Evolutionary conservation across 2,329 filamentous ascomycete species (phyloP).

Genomic region (Parafenestella ontariensis): DNA sequence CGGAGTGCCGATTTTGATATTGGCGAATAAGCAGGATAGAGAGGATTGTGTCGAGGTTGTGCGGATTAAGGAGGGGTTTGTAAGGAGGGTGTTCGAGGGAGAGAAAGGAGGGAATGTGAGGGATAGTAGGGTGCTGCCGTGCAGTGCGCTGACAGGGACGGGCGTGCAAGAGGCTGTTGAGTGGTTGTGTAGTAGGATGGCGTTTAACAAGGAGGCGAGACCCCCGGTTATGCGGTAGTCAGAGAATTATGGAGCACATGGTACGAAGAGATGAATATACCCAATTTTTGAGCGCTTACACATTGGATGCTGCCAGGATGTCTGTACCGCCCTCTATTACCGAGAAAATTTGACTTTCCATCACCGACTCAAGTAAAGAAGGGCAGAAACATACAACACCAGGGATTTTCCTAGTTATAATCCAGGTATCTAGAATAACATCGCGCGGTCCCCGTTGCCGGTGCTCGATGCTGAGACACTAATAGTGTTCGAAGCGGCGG

Average conservation of each 20-base stretch:
- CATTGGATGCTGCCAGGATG: neutral
- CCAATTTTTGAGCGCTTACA: neutral
- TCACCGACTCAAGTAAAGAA: too few relatives aligned
- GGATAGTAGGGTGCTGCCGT: conserved; percentile 88
- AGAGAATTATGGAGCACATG: neutral
- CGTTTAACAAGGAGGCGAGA: conserved; percentile 94
- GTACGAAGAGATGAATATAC: neutral
- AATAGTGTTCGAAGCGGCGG: too few relatives aligned
- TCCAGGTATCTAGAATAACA: too few relatives aligned
- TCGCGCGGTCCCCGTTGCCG: too few relatives aligned
- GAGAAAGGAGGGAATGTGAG: conserved; percentile 85
- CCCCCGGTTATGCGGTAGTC: conserved; percentile 86
- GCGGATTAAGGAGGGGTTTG: conserved; percentile 93
- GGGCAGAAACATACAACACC: too few relatives aligned
- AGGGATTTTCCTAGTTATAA: too few relatives aligned
- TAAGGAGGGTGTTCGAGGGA: conserved; percentile 94
- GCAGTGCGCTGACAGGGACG: conserved; percentile 83
- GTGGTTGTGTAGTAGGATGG: conserved; percentile 89
- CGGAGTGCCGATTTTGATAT: conserved; percentile 87
- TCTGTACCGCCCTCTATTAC: too few relatives aligned
- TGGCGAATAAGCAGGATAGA: conserved; percentile 97
- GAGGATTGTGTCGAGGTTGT: conserved; percentile 99
- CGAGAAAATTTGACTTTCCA: too few relatives aligned
- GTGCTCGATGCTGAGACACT: too few relatives aligned
- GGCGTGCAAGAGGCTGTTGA: conserved; percentile 96